Base-by-base conservation (phyloP, 257 asterid genomes). In the Anisodus tanguticus region DNA sequence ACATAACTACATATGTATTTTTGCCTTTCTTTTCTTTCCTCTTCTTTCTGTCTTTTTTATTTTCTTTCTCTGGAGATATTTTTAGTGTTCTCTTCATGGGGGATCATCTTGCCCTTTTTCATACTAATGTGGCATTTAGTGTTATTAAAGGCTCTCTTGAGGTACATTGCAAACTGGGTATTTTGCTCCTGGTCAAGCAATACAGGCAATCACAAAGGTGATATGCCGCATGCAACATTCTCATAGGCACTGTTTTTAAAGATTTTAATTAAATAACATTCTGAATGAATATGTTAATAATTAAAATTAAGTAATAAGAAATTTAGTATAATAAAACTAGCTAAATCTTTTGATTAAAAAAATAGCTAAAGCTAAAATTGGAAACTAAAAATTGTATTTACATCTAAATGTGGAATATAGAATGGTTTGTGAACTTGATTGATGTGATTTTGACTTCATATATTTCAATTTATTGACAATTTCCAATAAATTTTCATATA, bases 401-500 rank as follows among this genome's bases (percentile, higher is more conserved):
- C 63, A 26, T 51, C 0, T 31, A 53, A 76, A 3, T 26, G 81
- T 76, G 43, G 57, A 26, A 51, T 53, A 51, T 76, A 13, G 26
- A 31, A 76, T 31, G 26, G 62, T 51, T 72, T 12, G 22, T 76
- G 26, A 26, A 76, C 63, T 53, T 76, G 81, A 53, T 76, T 5
- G 4, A 76, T 47, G 17, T 3, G 12, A 76, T 76, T 76, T 26
- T 53, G 45, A 76, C 26, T 76, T 13, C 47, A 51, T 51, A 74
- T 22, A 76, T 70, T 70, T 70, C 79, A 70, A 4, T 70, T 43
- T 71, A 45, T 71, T 45, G 79, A 71, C 79, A 45, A 71, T 71
- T 17, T 59, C 17, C 66, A 59, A 55, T 13, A 31, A 31, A 31
- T 31, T 31, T 76, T 13, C 63, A 51, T 51, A 74, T 22, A 76